Conservation (phyloP, 2,329 filamentous ascomycete genomes). For the Diaporthe helianthi region DNA sequence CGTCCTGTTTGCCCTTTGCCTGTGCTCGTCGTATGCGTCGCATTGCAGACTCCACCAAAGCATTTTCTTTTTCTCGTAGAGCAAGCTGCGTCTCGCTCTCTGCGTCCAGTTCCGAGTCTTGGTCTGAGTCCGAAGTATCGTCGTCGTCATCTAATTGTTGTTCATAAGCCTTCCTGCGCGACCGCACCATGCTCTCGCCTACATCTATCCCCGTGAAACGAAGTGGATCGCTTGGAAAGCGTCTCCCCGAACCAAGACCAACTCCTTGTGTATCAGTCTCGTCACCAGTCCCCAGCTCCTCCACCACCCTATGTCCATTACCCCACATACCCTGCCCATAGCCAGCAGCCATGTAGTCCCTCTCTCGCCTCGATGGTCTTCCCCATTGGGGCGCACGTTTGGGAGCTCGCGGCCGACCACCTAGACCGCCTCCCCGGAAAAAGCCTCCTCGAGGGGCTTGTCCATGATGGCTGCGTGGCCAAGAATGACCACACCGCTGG, state of each 20-base stretch:
- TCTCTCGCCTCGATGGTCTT: conserved; percentile 97
- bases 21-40: conserved; percentile 81
- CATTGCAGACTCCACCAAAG: conserved; percentile 78
- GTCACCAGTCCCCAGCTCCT: conserved; percentile 71
- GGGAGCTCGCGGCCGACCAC: conserved; percentile 99
- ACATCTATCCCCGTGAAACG: conserved; percentile 67
- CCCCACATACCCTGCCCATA: conserved; percentile 51
- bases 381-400: conserved; percentile 92
- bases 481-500: conserved; percentile 89
- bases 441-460: conserved; percentile 99
- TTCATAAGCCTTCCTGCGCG: conserved; percentile 49
- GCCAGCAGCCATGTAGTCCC: conserved; percentile 61
- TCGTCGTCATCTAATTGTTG: conserved; percentile 54
- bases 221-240: conserved; percentile 66
- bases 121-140: conserved; percentile 56
- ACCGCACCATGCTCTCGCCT: conserved; percentile 49
- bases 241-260: conserved; percentile 56
- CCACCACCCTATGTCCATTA: conserved; percentile 59
- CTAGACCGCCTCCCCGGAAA: conserved; percentile 99
- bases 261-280: conserved; percentile 62
- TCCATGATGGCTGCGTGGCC: conserved; percentile 96
- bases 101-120: conserved; percentile 55
- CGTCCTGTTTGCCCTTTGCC: conserved; percentile 76
- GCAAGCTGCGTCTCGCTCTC: conserved; percentile 64
- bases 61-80: conserved; percentile 73